Conservation (phyloP, 768 basidiomycete genomes). For the Rhodotorula babjevae region DNA sequence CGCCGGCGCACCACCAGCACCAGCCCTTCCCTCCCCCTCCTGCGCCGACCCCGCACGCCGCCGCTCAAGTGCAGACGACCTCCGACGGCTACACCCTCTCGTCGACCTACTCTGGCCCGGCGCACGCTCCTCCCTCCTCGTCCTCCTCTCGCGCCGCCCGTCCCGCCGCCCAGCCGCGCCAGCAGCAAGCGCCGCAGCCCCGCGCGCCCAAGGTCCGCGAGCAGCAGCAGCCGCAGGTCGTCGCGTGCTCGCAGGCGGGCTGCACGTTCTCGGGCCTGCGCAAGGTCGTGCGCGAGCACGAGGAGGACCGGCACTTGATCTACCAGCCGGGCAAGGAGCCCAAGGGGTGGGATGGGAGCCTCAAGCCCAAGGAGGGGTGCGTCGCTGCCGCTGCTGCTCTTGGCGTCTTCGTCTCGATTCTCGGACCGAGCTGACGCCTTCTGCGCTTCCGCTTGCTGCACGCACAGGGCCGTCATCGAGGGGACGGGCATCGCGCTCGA, state of each 20-base stretch:
- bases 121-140: not conserved
- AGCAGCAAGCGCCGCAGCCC: too few species aligned
- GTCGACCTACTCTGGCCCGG: slow-evolving; percentile 8
- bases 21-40: not conserved
- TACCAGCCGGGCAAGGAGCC: slow-evolving; percentile 43
- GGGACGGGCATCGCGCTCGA: slow-evolving; percentile 74
- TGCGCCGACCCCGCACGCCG: not conserved
- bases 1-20: not conserved
- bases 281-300: slow-evolving; percentile 46
- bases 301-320: slow-evolving; percentile 48
- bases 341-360: slow-evolving; percentile 39
- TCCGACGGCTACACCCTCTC: slow-evolving; percentile 24
- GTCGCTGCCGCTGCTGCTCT: slow-evolving; percentile 13
- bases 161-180: not conserved
- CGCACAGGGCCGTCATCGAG: slow-evolving; percentile 43
- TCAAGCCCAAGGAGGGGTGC: slow-evolving; percentile 45
- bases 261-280: slow-evolving; percentile 46
- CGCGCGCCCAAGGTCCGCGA: too few species aligned
- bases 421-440: too few species aligned
- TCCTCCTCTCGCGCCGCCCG: not conserved
- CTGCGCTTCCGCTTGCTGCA: too few species aligned
- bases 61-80: not conserved
- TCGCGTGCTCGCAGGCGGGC: slow-evolving; percentile 43
- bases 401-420: too few species aligned
- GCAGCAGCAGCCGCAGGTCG: not conserved